These are phyloP conservation scores for Pseudonitzschia delicatissima DNA, from an alignment of 108 stramenopile genomes.

Conservation along the genomic window DNA sequence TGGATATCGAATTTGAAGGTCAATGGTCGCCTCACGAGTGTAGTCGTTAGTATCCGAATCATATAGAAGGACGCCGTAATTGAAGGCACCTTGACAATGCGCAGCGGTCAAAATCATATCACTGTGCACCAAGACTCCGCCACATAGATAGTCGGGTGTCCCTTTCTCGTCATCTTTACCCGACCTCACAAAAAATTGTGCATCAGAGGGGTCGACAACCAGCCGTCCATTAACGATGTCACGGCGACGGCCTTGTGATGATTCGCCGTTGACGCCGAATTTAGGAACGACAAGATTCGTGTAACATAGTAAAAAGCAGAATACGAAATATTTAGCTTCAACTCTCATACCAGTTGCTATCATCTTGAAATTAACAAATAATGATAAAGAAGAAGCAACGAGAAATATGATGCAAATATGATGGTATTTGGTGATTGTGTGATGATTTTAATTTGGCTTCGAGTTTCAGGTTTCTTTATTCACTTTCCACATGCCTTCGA, in stretches of 20 bases:
- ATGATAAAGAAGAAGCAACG: too few relatives aligned
- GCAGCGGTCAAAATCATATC: slow-evolving; percentile 34
- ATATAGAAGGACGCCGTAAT: slow-evolving; percentile 13
- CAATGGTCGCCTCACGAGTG: neutral
- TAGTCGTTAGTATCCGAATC: slow-evolving; percentile 6
- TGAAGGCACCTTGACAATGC: slow-evolving; percentile 23
- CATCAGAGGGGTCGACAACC: neutral
- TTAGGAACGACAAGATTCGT: too few relatives aligned
- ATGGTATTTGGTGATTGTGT: too few relatives aligned
- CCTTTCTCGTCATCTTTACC: neutral
- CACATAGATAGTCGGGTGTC: slow-evolving; percentile 17
- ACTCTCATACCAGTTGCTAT: too few relatives aligned
- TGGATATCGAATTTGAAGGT: slow-evolving; percentile 7
- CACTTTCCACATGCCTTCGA: too few relatives aligned
- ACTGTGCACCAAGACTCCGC: slow-evolving; percentile 19
- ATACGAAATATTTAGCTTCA: too few relatives aligned
- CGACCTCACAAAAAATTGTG: slow-evolving; percentile 6
- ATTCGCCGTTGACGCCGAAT: too few relatives aligned
- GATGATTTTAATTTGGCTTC: too few relatives aligned
- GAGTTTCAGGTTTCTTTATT: too few relatives aligned
- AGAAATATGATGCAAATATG: too few relatives aligned
- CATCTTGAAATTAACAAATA: too few relatives aligned
- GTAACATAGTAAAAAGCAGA: too few relatives aligned
- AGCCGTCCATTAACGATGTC: slow-evolving; percentile 6
- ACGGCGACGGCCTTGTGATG: neutral